Evolutionary conservation across 768 basidiomycete genomes (phyloP).

Genomic region (Termitomyces sp.): DNA sequence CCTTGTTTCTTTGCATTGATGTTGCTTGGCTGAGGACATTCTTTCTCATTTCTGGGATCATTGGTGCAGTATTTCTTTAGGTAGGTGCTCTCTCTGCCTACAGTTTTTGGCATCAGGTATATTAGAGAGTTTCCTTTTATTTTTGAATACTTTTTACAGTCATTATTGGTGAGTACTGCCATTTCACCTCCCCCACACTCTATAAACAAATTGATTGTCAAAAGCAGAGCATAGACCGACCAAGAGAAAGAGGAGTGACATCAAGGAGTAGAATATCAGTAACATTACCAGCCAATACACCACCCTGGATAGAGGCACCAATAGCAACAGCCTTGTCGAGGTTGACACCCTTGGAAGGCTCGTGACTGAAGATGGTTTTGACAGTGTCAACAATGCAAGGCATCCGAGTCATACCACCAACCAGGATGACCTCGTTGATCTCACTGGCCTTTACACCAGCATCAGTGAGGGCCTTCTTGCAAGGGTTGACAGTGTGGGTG

Average conservation of each 20-base stretch:
- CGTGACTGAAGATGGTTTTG: slow-evolving; percentile 89
- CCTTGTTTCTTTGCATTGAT: no score
- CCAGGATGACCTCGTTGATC: slow-evolving; percentile 95
- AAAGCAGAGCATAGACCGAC: slow-evolving; percentile 35
- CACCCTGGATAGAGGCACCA: slow-evolving; percentile 97
- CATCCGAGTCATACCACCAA: slow-evolving; percentile 99
- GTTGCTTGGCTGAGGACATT: no score
- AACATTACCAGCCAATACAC: slow-evolving; percentile 94
- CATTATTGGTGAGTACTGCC: no score
- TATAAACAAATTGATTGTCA: neutral
- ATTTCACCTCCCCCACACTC: no score
- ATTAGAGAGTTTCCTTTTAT: no score
- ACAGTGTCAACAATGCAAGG: slow-evolving; percentile 93
- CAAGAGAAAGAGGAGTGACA: slow-evolving; percentile 95
- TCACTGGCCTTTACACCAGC: slow-evolving; percentile 92
- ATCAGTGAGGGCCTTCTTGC: slow-evolving; percentile 94
- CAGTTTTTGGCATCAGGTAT: no score
- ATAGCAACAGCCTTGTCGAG: slow-evolving; percentile 99
- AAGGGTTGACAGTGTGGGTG: slow-evolving; percentile 89
- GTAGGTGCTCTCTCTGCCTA: no score
- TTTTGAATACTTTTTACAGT: no score
- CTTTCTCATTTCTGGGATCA: no score
- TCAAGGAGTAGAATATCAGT: slow-evolving; percentile 94
- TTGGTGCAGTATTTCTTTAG: no score
- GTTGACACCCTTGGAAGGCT: slow-evolving; percentile 98